These are phyloP conservation scores for Ceratocystis cubensis DNA, from an alignment of 2,329 filamentous ascomycete genomes.

Conservation along the genomic window DNA sequence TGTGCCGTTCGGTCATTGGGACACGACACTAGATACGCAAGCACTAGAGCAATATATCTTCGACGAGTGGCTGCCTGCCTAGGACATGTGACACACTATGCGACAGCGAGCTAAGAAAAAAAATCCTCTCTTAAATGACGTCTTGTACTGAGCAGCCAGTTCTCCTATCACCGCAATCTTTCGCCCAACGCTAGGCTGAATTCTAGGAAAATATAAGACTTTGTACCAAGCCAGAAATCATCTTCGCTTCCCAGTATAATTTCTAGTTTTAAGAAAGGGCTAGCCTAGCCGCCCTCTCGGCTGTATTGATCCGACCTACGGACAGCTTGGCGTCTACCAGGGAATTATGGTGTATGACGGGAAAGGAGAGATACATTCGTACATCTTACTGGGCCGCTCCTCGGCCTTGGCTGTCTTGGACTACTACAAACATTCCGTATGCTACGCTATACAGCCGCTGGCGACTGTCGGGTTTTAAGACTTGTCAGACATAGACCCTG, in stretches of 20 bases:
- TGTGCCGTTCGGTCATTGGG: not conserved
- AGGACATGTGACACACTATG: not conserved
- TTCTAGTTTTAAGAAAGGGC: not conserved
- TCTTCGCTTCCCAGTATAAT: not conserved
- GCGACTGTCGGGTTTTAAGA: not conserved
- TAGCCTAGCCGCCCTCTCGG: not conserved
- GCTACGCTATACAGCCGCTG: not conserved
- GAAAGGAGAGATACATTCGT: not conserved
- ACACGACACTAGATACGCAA: not conserved
- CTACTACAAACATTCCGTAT: not conserved
- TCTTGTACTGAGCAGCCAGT: too few relatives aligned
- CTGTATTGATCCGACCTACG: not conserved
- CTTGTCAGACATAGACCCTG: not conserved
- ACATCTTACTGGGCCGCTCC: not conserved
- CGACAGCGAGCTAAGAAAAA: too few relatives aligned
- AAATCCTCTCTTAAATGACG: too few relatives aligned
- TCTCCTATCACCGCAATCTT: too few relatives aligned
- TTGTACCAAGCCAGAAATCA: too few relatives aligned
- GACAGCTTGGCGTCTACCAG: not conserved
- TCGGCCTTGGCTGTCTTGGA: conserved; percentile 2
- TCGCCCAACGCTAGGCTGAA: too few relatives aligned
- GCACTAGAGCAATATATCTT: not conserved
- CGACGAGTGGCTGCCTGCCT: not conserved
- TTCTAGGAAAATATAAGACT: too few relatives aligned
- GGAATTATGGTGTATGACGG: not conserved